phyloP scores from a whole-genome alignment of 2,329 filamentous ascomycete species.

The Aureobasidium sp. region DNA sequence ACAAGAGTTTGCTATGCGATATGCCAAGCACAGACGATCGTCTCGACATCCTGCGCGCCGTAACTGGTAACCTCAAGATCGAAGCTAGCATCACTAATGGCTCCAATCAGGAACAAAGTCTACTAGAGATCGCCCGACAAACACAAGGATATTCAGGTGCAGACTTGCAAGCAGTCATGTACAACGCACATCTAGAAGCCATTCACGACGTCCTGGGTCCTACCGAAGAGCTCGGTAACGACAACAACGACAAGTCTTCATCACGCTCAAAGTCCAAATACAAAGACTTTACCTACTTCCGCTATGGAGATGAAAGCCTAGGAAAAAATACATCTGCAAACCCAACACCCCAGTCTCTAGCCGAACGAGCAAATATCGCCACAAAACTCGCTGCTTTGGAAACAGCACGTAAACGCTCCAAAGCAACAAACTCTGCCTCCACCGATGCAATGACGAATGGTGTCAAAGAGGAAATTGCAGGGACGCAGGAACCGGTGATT shows the following conservation, averaged over 20 bases:
- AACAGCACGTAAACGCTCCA: slow-evolving; percentile 70
- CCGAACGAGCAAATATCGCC: slow-evolving; percentile 81
- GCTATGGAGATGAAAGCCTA: slow-evolving; percentile 68
- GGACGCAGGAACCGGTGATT: slow-evolving; percentile 77
- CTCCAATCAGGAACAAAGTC: slow-evolving; percentile 29
- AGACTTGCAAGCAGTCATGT: slow-evolving; percentile 93
- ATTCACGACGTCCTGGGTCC: slow-evolving; percentile 89
- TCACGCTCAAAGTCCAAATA: slow-evolving; percentile 23
- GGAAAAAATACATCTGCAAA: slow-evolving; percentile 40
- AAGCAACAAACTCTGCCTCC: slow-evolving; percentile 27
- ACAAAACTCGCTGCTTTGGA: slow-evolving; percentile 88
- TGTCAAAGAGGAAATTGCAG: slow-evolving; percentile 30
- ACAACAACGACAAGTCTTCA: slow-evolving; percentile 26
- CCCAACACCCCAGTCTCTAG: slow-evolving; percentile 63
- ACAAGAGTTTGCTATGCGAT: slow-evolving; percentile 94
- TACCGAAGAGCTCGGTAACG: slow-evolving; percentile 35
- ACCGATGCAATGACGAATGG: background rate
- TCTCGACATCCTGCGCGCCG: slow-evolving; percentile 86
- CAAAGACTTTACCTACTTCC: slow-evolving; percentile 81
- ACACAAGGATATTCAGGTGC: slow-evolving; percentile 96
- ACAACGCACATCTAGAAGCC: slow-evolving; percentile 96
- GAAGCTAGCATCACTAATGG: slow-evolving; percentile 67
- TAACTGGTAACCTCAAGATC: slow-evolving; percentile 85
- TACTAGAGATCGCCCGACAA: slow-evolving; percentile 78
- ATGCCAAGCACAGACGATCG: slow-evolving; percentile 85